These are phyloP conservation scores for Bacidia gigantensis DNA, from an alignment of 495 filamentous ascomycete species.

Conservation along the genomic window DNA sequence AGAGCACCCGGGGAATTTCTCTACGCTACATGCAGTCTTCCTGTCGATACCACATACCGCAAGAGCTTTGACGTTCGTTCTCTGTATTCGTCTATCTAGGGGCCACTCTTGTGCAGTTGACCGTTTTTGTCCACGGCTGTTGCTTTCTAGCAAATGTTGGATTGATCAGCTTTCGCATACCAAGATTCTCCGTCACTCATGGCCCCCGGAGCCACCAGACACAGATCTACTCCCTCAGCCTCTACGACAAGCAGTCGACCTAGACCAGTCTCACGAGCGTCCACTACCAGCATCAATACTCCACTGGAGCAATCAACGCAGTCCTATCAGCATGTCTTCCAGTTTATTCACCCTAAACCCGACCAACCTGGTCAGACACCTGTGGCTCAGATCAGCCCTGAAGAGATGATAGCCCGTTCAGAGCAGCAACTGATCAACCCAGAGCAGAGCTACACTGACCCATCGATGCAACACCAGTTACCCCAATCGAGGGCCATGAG, in stretches of 20 bases:
- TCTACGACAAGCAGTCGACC: constrained; percentile 42
- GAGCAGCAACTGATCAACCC: constrained; percentile 43
- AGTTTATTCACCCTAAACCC: constrained; percentile 11
- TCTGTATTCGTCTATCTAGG: too few species aligned
- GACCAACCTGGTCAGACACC: constrained; percentile 32
- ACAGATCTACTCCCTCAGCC: constrained; percentile 44
- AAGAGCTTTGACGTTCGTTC: neutral
- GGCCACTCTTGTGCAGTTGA: too few species aligned
- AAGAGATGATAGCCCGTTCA: constrained; percentile 51
- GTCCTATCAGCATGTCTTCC: constrained; percentile 40
- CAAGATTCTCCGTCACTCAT: constrained; percentile 5
- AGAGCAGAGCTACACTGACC: constrained; percentile 36
- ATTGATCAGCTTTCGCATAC: neutral
- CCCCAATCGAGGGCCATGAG: constrained; percentile 38
- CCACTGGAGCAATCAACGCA: constrained; percentile 51
- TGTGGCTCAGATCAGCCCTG: constrained; percentile 38
- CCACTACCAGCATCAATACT: constrained; percentile 70
- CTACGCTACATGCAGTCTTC: neutral
- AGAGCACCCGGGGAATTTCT: neutral
- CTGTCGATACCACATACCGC: neutral
- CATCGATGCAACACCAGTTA: constrained; percentile 36
- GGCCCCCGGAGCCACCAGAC: constrained; percentile 20
- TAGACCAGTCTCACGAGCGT: constrained; percentile 64
- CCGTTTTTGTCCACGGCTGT: too few species aligned
- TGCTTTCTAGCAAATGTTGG: too few species aligned